Conservation (phyloP, 2,329 filamentous ascomycete species). For the Monosporascus sp. region DNA sequence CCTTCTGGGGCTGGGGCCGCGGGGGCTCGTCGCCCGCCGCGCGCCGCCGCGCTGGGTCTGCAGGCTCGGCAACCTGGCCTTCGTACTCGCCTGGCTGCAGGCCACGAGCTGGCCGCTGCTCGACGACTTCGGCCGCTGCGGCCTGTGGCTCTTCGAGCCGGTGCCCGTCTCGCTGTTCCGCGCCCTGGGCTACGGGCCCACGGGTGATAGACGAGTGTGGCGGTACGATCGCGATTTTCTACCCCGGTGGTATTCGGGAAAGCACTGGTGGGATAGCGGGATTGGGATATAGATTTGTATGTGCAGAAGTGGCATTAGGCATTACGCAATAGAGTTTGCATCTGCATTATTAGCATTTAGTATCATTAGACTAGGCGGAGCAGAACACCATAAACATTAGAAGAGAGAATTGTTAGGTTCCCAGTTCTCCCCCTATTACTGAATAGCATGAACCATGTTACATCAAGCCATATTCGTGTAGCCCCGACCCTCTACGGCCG, state of each 20-base stretch:
- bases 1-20: background rate
- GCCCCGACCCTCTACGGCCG: background rate
- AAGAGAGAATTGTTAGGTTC: too few species aligned
- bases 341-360: background rate
- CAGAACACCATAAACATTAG: background rate
- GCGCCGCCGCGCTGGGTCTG: slow-evolving; percentile 40
- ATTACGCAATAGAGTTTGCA: background rate
- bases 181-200: slow-evolving; percentile 56
- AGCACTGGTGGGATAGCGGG: slow-evolving; percentile 55
- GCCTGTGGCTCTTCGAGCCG: slow-evolving; percentile 77
- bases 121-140: slow-evolving; percentile 69
- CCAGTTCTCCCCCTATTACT: background rate
- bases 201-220: slow-evolving; percentile 56
- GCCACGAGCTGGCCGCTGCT: slow-evolving; percentile 60
- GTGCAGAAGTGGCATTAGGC: background rate
- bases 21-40: background rate
- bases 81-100: slow-evolving; percentile 63
- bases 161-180: slow-evolving; percentile 71
- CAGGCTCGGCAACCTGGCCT: slow-evolving; percentile 54
- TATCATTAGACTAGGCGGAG: background rate
- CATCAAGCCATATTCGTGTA: background rate
- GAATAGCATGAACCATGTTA: background rate
- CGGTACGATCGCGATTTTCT: slow-evolving; percentile 56
- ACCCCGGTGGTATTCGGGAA: slow-evolving; percentile 51
- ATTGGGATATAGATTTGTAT: slow-evolving; percentile 12